These are phyloP conservation scores for Clonostachys rosea DNA, from an alignment of 2,329 filamentous ascomycete species.

Conservation along the genomic window DNA sequence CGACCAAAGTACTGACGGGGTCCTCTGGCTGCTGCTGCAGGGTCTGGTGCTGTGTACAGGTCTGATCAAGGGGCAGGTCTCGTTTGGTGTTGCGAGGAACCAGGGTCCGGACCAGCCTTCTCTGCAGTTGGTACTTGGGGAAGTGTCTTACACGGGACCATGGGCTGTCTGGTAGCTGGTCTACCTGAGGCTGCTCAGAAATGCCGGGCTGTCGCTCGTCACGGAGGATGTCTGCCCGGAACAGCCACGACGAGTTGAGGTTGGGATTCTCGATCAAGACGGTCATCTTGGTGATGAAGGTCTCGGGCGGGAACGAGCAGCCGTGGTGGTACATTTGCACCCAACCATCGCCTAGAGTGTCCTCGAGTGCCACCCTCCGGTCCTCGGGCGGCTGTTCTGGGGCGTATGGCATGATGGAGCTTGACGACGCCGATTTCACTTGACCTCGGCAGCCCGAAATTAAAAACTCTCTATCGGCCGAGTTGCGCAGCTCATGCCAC, in stretches of 20 bases:
- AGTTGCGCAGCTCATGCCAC: too few species aligned
- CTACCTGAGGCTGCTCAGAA: slow-evolving; percentile 14
- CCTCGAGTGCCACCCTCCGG: slow-evolving; percentile 11
- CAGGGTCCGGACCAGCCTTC: slow-evolving; percentile 69
- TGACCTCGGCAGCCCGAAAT: too few species aligned
- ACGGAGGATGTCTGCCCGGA: slow-evolving; percentile 69
- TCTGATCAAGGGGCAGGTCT: slow-evolving; percentile 75
- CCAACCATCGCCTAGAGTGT: slow-evolving; percentile 32
- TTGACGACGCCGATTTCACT: too few species aligned
- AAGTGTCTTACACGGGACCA: slow-evolving; percentile 9
- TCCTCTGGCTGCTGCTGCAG: slow-evolving; percentile 15
- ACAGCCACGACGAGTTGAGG: slow-evolving; percentile 71
- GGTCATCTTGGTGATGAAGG: slow-evolving; percentile 64
- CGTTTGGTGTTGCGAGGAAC: slow-evolving; percentile 78
- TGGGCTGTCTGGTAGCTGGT: too few species aligned
- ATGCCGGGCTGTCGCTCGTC: slow-evolving; percentile 17
- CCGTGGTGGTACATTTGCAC: slow-evolving; percentile 46
- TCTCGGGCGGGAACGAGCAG: slow-evolving; percentile 58
- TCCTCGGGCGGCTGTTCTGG: too few species aligned
- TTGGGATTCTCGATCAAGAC: slow-evolving; percentile 78
- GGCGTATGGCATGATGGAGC: too few species aligned
- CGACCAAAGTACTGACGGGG: slow-evolving; percentile 36
- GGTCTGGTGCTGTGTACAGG: slow-evolving; percentile 65
- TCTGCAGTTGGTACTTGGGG: slow-evolving; percentile 33
- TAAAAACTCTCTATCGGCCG: too few species aligned